Base-by-base conservation (phyloP, 2,329 filamentous ascomycete genomes). In the Hypoxylon sp. region DNA sequence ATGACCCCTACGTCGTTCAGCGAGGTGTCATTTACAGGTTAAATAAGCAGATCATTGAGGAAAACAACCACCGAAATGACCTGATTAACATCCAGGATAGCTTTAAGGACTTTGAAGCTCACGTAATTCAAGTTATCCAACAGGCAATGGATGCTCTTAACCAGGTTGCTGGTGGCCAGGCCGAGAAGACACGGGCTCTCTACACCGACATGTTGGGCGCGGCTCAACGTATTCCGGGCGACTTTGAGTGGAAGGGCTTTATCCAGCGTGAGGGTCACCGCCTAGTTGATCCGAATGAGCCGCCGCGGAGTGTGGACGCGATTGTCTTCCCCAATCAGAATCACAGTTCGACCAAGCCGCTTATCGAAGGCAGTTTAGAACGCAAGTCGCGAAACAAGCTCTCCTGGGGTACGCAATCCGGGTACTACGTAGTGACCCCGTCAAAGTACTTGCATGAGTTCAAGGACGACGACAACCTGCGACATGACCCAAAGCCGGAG, bases 61-160 rank as follows among this genome's bases (percentile, higher is more conserved):
- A 99, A 84, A 99, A 99, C 85, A 97, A 94, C 84, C 95, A 97
- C 82, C 89, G 91, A 71, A 93, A 97, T 78, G 96, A 99, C 78
- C 87, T 98, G 63, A 87, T 99, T 68, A 87, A 91, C 9, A 92
- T 98, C n/a, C 96, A 99, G 81, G 90, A 91, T 82, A 93, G 93
- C 78, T 97, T 98, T 78, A 85, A 91, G 62, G 85, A 90, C 38
- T 99, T 98, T 74, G 96, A 99, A 80, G 86, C 89, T 0, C 94
- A 98, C 78, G 84, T 98, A 60, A 82, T 99, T 59, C 86, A 91
- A 77, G 92, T 93, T 7, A 81, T 98, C 57, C 95, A 98, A 80
- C 87, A 91, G 74, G 91, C 91, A 56, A 86, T 98, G 82, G 90
- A 90, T 70, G 89, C 93, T 41, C 97, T 98, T 83, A 91, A 92